These are phyloP conservation scores for Tulasnella sp. DNA, from an alignment of 768 basidiomycete species.

Conservation along the genomic window DNA sequence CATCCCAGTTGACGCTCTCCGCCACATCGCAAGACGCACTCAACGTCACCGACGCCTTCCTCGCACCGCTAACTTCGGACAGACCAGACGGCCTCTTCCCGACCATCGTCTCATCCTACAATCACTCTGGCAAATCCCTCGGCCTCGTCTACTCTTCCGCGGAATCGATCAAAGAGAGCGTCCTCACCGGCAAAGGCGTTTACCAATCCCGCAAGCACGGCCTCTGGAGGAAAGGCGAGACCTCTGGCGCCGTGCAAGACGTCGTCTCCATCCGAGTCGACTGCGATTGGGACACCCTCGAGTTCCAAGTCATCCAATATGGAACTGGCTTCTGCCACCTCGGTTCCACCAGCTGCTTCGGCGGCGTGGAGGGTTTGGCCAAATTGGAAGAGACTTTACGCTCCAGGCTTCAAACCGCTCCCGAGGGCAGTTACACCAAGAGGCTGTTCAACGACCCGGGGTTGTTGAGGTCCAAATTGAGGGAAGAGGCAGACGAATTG, in stretches of 20 bases:
- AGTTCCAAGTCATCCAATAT: conserved; percentile 83
- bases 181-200: conserved; percentile 80
- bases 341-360: conserved; percentile 80
- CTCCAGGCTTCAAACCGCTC: conserved; percentile 64
- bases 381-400: conserved; percentile 73
- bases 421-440: conserved; percentile 86
- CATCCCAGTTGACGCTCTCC: conserved; percentile 56
- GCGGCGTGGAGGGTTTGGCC: conserved; percentile 65
- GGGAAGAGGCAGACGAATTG: conserved; percentile 98
- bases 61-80: conserved; percentile 74
- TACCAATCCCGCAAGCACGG: conserved; percentile 97
- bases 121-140: conserved; percentile 62
- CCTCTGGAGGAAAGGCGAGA: conserved; percentile 94
- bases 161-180: conserved; percentile 78
- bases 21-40: conserved; percentile 50
- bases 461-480: conserved; percentile 86
- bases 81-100: conserved; percentile 88
- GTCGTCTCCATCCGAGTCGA: conserved; percentile 75
- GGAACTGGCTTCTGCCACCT: conserved; percentile 94
- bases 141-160: conserved; percentile 93
- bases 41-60: conserved; percentile 77
- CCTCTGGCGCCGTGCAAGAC: conserved; percentile 87
- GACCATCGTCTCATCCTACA: conserved; percentile 71
- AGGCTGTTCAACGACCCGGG: conserved; percentile 73
- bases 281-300: conserved; percentile 87